Percentiles rank a stretch among this genome's conserved stretches.
phyloP scores from a whole-genome alignment of 208 protist genomes.

The Acanthamoeba pearcei region DNA sequence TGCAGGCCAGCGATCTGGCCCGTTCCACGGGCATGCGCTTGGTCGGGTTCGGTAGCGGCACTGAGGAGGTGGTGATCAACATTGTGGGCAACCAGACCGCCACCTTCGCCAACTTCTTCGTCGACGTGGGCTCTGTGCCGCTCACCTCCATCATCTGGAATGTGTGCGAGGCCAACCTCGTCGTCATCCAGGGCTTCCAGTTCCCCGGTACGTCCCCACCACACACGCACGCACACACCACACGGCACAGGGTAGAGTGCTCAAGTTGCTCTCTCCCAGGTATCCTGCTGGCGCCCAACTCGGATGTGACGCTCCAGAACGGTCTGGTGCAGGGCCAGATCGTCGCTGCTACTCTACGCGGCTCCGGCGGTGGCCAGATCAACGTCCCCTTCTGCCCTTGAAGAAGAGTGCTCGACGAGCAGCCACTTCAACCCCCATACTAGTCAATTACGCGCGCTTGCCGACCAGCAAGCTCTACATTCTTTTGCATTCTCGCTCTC shows the following conservation, averaged over 20 bases:
- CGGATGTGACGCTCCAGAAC: slow-evolving; percentile 53
- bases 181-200: slow-evolving; percentile 54
- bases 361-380: slow-evolving; percentile 54
- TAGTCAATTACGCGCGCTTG: no score
- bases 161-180: not conserved
- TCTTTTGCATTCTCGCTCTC: no score
- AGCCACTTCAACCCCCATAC: no score
- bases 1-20: slow-evolving; percentile 20
- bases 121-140: slow-evolving; percentile 7
- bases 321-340: slow-evolving; percentile 9
- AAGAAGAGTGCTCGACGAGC: not conserved
- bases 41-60: not conserved
- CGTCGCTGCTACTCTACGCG: not conserved
- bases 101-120: slow-evolving; percentile 58
- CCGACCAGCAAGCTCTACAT: no score
- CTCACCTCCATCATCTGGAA: slow-evolving; percentile 29
- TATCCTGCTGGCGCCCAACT: not conserved
- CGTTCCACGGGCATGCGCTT: not conserved
- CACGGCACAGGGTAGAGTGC: not conserved
- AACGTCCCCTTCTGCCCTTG: slow-evolving; percentile 10
- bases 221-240: not conserved
- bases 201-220: slow-evolving; percentile 20
- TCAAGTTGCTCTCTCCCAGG: not conserved
- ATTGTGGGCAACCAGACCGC: not conserved
- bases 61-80: slow-evolving; percentile 33